Evolutionary conservation across 2,329 filamentous ascomycete genomes (phyloP).

Genomic region (Colletotrichum lindemuthianum): DNA sequence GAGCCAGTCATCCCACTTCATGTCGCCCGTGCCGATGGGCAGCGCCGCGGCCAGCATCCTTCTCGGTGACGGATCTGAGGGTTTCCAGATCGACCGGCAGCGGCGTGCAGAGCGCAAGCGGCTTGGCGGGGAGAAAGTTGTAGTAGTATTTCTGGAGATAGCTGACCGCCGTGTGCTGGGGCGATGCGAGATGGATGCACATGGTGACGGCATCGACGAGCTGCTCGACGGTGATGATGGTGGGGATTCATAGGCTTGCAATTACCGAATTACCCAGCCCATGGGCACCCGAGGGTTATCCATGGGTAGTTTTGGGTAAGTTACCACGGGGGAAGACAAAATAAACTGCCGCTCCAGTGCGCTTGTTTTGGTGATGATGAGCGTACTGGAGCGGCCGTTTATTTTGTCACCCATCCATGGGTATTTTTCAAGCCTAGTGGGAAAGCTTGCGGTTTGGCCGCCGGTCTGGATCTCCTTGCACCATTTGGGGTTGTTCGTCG

Average conservation of each 20-base stretch:
- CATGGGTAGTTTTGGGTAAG: too few species aligned
- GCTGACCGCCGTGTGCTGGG: conserved; percentile 61
- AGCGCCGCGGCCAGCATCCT: conserved; percentile 51
- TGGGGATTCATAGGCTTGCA: too few species aligned
- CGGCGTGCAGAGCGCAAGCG: conserved; percentile 48
- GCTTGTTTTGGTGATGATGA: too few species aligned
- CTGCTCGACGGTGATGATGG: conserved; percentile 51
- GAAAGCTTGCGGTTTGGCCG: conserved; percentile 54
- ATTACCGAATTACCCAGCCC: too few species aligned
- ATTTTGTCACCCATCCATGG: too few species aligned
- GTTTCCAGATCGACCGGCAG: conserved; percentile 44
- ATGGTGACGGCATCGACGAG: conserved; percentile 59
- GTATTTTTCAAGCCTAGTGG: too few species aligned
- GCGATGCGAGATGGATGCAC: conserved; percentile 62
- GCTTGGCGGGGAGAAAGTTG: conserved; percentile 57
- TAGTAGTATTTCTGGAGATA: conserved; percentile 63
- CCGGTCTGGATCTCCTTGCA: conserved; percentile 50
- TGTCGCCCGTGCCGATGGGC: conserved; percentile 49
- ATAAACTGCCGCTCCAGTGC: too few species aligned
- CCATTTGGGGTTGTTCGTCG: conserved; percentile 52
- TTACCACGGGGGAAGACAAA: too few species aligned
- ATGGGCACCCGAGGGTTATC: too few species aligned
- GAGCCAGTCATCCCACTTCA: conserved; percentile 51
- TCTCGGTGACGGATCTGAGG: conserved; percentile 44
- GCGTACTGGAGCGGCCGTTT: too few species aligned